Conservation (phyloP, 2,329 filamentous ascomycete genomes). For the Diplodia mutila region DNA sequence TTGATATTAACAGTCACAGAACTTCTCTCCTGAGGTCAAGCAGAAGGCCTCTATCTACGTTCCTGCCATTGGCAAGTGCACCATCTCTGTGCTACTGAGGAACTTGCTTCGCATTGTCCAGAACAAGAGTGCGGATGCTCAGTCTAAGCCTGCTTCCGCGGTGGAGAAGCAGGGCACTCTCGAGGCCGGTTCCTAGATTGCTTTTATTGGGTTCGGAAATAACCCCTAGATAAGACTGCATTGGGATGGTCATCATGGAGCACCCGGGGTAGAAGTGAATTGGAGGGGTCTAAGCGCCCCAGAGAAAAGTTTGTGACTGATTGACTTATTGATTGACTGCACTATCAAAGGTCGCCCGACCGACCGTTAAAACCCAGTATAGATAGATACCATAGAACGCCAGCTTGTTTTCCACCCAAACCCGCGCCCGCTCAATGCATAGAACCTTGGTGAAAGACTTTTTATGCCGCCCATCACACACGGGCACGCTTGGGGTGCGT, state of each 20-base stretch:
- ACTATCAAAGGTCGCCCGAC: conserved; percentile 12
- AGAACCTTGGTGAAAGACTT: conserved; percentile 23
- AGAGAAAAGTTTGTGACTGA: neutral
- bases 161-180: conserved; percentile 30
- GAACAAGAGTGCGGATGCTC: conserved; percentile 41
- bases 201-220: neutral
- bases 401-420: conserved; percentile 24
- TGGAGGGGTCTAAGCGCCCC: too few relatives aligned
- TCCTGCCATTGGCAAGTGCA: conserved; percentile 96
- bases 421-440: conserved; percentile 25
- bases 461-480: conserved; percentile 10
- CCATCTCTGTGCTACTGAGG: conserved; percentile 85
- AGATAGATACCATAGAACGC: conserved; percentile 27
- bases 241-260: neutral
- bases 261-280: neutral
- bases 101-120: conserved; percentile 70
- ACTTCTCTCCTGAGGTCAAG: conserved; percentile 88
- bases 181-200: conserved; percentile 24
- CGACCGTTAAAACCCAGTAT: conserved; percentile 8
- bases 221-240: neutral
- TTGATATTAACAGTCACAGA: conserved; percentile 49
- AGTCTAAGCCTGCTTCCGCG: conserved; percentile 27
- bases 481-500: conserved; percentile 24
- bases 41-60: conserved; percentile 97
- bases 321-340: conserved; percentile 14